Evolutionary conservation across 2,329 filamentous ascomycete species (phyloP), one percentile per base, ranked within the genome.

Genomic region (Venturia oleaginea): DNA sequence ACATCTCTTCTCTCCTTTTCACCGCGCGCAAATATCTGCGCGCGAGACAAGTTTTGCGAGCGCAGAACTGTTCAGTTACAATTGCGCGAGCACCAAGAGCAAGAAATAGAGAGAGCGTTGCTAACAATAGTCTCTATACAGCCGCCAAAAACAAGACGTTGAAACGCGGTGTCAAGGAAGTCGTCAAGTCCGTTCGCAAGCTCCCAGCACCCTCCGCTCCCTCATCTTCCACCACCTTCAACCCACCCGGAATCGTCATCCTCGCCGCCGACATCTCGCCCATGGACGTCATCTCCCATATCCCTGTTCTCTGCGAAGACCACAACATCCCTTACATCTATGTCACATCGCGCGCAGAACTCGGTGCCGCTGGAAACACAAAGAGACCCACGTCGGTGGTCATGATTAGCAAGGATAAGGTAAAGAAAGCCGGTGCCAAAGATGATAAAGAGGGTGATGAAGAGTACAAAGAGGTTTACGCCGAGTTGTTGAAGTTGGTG

Each of bases 141-240:
- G 94, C 93, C 70, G 92, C 94, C 72, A 96, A 96, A 80, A 86
- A 91, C 80, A 95, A 95, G 80, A 90, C 91, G 66, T 89, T 99
- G 74, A 96, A 96, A 82, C 92, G 94, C 74, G 94, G 94, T 74
- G 94, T 99, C 69, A 99, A 99, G 80, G 94, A 99, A 81, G 93
- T 96, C 74, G 92, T 97, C 80, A 99, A 99, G 82, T 89, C 92
- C 40, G 90, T 99, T 71, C 92, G 94, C 81, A 97, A 97, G 81
- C 93, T 91, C 22, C 46, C 46, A 17, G 77, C 85, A 70, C 84
- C 86, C 65, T 84, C 86, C n/a, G 83, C 86, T 66, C 83, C 85
- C 68, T 80, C 84, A 73, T 81, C 84, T 62, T 76, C 83, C 59
- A 69, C 72, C 64, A 68, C 72, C 63, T 81, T 86, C 72, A 66